These are phyloP conservation scores for Akebia trifoliata DNA, from an alignment of 164 flowering plant species.

Conservation along the genomic window DNA sequence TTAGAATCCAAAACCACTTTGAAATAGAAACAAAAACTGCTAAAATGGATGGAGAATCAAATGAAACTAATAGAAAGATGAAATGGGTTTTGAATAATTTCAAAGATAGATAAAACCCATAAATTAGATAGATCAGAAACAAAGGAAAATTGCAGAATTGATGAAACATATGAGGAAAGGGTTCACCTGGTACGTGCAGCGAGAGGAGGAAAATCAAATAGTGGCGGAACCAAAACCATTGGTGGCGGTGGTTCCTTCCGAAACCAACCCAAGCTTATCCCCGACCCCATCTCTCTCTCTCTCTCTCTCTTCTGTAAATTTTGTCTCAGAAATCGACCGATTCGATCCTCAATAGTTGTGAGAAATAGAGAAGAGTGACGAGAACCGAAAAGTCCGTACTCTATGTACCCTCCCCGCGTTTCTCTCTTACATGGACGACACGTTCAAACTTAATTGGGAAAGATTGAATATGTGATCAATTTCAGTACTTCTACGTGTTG, in stretches of 20 bases:
- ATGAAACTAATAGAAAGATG: neutral
- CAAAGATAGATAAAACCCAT: neutral
- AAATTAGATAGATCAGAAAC: neutral
- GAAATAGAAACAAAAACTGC: neutral
- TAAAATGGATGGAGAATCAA: neutral
- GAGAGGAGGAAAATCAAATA: slow-evolving; percentile 93
- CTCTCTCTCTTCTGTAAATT: slow-evolving; percentile 7
- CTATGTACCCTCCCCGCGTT: slow-evolving; percentile 14
- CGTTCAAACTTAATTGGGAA: slow-evolving; percentile 1
- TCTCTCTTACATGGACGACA: slow-evolving; percentile 10
- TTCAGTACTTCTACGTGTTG: too few species aligned
- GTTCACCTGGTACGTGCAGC: slow-evolving; percentile 76
- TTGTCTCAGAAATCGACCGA: neutral
- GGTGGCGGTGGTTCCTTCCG: slow-evolving; percentile 76
- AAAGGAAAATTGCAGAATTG: neutral
- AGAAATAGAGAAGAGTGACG: neutral
- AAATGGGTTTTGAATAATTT: neutral
- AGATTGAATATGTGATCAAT: neutral
- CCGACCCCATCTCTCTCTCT: slow-evolving; percentile 11
- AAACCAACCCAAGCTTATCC: slow-evolving; percentile 25
- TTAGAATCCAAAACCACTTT: too few species aligned
- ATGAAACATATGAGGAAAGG: neutral
- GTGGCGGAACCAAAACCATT: slow-evolving; percentile 89
- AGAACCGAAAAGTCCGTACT: neutral
- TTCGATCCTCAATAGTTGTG: neutral